Conservation (phyloP, 495 filamentous ascomycete species). For the Neurospora sp. region DNA sequence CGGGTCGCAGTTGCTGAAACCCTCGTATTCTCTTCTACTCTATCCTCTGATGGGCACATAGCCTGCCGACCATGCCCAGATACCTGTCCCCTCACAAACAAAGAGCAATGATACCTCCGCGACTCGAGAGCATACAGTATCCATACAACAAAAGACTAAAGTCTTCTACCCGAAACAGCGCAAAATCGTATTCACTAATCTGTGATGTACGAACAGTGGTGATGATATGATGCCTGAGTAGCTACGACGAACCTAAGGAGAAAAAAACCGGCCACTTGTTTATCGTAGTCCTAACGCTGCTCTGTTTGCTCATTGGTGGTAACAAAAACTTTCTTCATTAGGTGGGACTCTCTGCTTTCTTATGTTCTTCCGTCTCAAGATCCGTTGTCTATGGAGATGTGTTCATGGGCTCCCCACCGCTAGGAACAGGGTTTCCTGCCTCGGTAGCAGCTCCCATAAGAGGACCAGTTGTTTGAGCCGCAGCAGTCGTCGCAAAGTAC, state of each 20-base stretch:
- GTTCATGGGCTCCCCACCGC: constrained; percentile 47
- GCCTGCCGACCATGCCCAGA: background rate
- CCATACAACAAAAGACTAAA: background rate
- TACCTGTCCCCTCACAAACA: background rate
- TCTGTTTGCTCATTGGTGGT: background rate
- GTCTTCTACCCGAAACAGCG: background rate
- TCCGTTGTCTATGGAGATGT: constrained; percentile 44
- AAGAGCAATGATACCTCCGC: background rate
- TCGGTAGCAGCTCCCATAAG: constrained; percentile 5
- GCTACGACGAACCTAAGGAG: background rate
- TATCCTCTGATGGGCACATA: background rate
- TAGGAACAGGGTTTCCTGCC: constrained; percentile 2
- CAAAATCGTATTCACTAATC: background rate
- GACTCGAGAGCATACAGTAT: background rate
- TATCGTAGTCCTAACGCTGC: background rate
- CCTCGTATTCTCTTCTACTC: background rate
- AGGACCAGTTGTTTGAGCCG: constrained; percentile 24
- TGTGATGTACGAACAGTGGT: background rate
- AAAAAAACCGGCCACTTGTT: background rate
- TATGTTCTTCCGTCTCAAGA: constrained; percentile 10
- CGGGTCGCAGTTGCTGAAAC: background rate
- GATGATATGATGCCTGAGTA: background rate
- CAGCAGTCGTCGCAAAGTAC: constrained; percentile 69
- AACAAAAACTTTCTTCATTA: constrained; percentile 17
- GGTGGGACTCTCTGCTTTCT: constrained; percentile 1